A percentile compares a stretch with the other conserved stretches of the same genome.
phyloP scores from a whole-genome alignment of 768 basidiomycete species.

The Leccinum longicurvipes region DNA sequence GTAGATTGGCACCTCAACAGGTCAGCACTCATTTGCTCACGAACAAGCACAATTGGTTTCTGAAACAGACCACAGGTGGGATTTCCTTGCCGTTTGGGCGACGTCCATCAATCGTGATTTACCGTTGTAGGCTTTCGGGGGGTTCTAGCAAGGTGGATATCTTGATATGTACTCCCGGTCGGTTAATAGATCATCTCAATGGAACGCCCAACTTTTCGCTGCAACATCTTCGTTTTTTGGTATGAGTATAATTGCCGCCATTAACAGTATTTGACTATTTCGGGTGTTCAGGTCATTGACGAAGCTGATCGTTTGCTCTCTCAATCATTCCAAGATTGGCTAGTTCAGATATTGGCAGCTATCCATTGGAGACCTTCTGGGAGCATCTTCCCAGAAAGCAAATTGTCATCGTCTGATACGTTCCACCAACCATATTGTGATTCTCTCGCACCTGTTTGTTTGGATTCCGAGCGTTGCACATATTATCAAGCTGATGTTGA shows the following conservation, averaged over 20 bases:
- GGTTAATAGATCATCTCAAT: slow-evolving; percentile 90
- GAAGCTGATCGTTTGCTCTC: slow-evolving; percentile 96
- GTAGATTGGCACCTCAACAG: slow-evolving; percentile 78
- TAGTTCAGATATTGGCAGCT: slow-evolving; percentile 77
- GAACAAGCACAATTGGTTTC: slow-evolving; percentile 82
- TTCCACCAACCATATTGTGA: slow-evolving; percentile 24
- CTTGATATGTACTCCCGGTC: slow-evolving; percentile 92
- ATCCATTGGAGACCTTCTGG: slow-evolving; percentile 42
- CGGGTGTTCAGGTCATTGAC: slow-evolving; percentile 75
- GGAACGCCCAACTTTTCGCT: slow-evolving; percentile 87
- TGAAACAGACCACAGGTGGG: slow-evolving; percentile 53
- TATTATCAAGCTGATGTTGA: slow-evolving; percentile 47
- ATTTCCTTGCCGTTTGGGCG: background rate
- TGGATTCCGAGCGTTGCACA: slow-evolving; percentile 22
- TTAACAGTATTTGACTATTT: background rate
- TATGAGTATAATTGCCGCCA: slow-evolving; percentile 35
- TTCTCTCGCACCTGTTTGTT: slow-evolving; percentile 60
- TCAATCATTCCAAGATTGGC: slow-evolving; percentile 96
- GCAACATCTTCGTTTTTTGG: slow-evolving; percentile 93
- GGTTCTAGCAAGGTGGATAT: slow-evolving; percentile 93
- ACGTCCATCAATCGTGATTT: background rate
- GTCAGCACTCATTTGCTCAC: slow-evolving; percentile 90
- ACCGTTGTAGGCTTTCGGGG: slow-evolving; percentile 58
- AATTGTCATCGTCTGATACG: slow-evolving; percentile 6
- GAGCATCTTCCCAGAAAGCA: background rate